A percentile compares a stretch with the other conserved stretches of the same genome.
phyloP scores from a whole-genome alignment of 2,329 filamentous ascomycete species.

The Rhynchosporium graminicola region DNA sequence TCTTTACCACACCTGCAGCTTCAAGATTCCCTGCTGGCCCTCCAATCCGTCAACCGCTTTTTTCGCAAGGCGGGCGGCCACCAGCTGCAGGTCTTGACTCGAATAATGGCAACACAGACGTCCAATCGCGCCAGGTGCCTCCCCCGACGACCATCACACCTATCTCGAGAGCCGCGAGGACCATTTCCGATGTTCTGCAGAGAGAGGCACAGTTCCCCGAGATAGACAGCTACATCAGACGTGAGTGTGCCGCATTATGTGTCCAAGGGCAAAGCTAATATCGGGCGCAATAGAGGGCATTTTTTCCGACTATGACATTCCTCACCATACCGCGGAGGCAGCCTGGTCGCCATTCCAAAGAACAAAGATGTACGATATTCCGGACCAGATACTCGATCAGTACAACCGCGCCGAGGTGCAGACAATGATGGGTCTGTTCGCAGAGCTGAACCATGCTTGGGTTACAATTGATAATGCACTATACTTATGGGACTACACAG shows the following conservation, averaged over 20 bases:
- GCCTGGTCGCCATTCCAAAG: slow-evolving; percentile 91
- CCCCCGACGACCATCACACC: slow-evolving; percentile 56
- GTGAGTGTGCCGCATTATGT: slow-evolving; percentile 54
- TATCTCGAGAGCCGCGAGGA: slow-evolving; percentile 77
- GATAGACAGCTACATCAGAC: slow-evolving; percentile 83
- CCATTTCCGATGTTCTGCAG: slow-evolving; percentile 77
- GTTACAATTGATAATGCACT: slow-evolving; percentile 93
- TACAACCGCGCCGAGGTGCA: slow-evolving; percentile 85
- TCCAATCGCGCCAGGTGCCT: slow-evolving; percentile 27
- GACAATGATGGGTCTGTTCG: slow-evolving; percentile 94
- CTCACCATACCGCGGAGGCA: slow-evolving; percentile 54
- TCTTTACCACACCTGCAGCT: slow-evolving; percentile 70
- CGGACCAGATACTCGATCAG: slow-evolving; percentile 88
- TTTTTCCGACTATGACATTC: slow-evolving; percentile 88
- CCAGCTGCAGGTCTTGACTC: slow-evolving; percentile 17
- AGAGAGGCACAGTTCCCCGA: slow-evolving; percentile 83
- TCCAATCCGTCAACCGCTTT: slow-evolving; percentile 54
- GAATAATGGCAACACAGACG: slow-evolving; percentile 27
- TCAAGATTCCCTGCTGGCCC: slow-evolving; percentile 48
- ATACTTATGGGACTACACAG: slow-evolving; percentile 97
- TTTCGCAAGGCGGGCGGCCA: slow-evolving; percentile 36
- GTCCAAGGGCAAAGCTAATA: slow-evolving; percentile 33
- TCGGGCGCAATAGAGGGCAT: slow-evolving; percentile 65
- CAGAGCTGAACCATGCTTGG: slow-evolving; percentile 93
- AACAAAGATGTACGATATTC: slow-evolving; percentile 83